Base-by-base conservation (phyloP, 345 rosid genomes). In the Durio zibethinus region DNA sequence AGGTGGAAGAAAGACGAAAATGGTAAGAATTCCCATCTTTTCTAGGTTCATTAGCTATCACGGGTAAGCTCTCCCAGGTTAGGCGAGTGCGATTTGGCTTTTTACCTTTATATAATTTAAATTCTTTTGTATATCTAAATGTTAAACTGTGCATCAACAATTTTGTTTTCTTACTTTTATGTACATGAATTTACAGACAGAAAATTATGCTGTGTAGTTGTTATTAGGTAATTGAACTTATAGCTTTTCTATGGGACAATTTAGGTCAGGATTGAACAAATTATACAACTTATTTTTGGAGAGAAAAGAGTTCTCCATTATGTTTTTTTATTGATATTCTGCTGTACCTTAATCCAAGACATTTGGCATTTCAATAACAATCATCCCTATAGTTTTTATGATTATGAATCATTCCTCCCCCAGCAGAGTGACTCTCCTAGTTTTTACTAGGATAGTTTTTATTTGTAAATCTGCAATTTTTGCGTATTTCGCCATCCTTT, bases 401-500 rank as follows among this genome's bases (percentile, higher is more conserved):
- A 25, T 52, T 33, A n/a, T 52, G 27, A 52, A 72, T 53, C 62
- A n/a, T 72, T n/a, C 75, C 10, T 33, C 45, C 45, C 18, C 6
- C 10, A 31, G 8, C 16, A 36, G 31, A 27, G 48, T 45, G 25
- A 61, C 56, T 61, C n/a, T 21, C 42, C 56, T 59, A 74, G 57
- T 43, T 16, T 11, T 45, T 69, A 1, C 20, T 45, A 4, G 21
- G 73, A 40, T 67, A 3, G 7, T 48, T 5, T 53, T 76, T 47
- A 78, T 86, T 89, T 56, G 31, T 83, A 78, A 23, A 77, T 62
- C 84, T 80, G 87, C 97, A 94, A 62, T 82, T 79, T 77, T 36
- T 78, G 66, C 93, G 85, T 53, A 89, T 90, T 86, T 90, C 89
- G 25, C 96, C 96, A 27, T 84, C 76, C 0, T 74, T 79, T 43